Percentiles rank a stretch among this genome's conserved stretches.
Conservation (phyloP, 345 rosid genomes). For the Aurinia saxatilis region DNA sequence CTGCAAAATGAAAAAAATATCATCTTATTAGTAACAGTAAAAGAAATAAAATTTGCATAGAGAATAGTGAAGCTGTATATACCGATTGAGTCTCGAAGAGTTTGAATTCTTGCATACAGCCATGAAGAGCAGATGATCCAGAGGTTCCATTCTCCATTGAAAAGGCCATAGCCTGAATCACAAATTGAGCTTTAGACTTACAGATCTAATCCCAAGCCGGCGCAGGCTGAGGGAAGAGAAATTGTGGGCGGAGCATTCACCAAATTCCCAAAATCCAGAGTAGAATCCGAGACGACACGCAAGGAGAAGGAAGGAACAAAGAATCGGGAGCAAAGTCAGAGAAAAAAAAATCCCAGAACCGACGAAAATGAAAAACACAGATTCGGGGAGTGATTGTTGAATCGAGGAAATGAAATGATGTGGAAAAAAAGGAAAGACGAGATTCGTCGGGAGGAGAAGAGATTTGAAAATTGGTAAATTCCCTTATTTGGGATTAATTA, state of each 20-base stretch:
- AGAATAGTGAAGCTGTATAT: background rate
- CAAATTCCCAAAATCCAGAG: background rate
- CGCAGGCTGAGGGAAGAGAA: constrained; percentile 12
- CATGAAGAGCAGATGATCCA: constrained; percentile 10
- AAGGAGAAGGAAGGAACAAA: background rate
- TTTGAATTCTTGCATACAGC: constrained; percentile 29
- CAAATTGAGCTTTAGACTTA: background rate
- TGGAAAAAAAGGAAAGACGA: background rate
- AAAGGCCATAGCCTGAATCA: constrained; percentile 13
- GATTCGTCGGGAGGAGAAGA: constrained; percentile 9
- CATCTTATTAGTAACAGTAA: background rate
- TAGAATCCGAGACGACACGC: too few species aligned
- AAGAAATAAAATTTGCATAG: background rate
- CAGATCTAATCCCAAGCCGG: constrained; percentile 20
- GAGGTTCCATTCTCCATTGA: constrained; percentile 23
- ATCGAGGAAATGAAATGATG: background rate
- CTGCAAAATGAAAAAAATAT: background rate
- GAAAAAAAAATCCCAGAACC: too few species aligned
- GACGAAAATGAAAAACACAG: background rate
- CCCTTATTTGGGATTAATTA: background rate
- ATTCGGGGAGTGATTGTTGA: background rate
- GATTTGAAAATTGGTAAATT: background rate
- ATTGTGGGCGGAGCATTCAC: constrained; percentile 5
- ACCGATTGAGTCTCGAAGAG: constrained; percentile 32
- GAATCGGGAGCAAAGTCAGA: too few species aligned